A percentile compares a stretch with the other conserved stretches of the same genome.
phyloP scores from a whole-genome alignment of 495 filamentous ascomycete genomes.

The Alectoria sarmentosa region DNA sequence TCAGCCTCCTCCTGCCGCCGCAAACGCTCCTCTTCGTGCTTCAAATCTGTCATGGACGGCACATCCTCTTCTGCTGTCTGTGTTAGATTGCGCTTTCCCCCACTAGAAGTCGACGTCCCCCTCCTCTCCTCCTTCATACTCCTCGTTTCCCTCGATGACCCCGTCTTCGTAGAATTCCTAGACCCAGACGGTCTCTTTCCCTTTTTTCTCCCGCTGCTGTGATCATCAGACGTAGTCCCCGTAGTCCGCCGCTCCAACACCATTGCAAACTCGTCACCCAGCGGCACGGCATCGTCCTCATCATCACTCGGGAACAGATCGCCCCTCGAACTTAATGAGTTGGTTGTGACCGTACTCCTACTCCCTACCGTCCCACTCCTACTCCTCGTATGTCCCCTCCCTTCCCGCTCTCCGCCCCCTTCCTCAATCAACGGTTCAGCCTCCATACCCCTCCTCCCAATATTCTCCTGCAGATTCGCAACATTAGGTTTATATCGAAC shows the following conservation, averaged over 20 bases:
- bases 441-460: slow-evolving; percentile 49
- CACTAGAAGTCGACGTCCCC: slow-evolving; percentile 29
- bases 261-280: slow-evolving; percentile 90
- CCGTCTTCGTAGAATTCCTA: slow-evolving; percentile 48
- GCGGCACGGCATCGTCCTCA: slow-evolving; percentile 81
- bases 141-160: slow-evolving; percentile 43
- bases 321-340: slow-evolving; percentile 84
- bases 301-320: slow-evolving; percentile 91
- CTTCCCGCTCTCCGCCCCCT: slow-evolving; percentile 41
- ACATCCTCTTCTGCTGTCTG: slow-evolving; percentile 27
- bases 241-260: slow-evolving; percentile 61
- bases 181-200: slow-evolving; percentile 52
- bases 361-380: slow-evolving; percentile 79
- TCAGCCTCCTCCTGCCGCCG: slow-evolving; percentile 62
- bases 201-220: slow-evolving; percentile 61
- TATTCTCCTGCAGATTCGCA: slow-evolving; percentile 86
- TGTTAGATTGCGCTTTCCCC: slow-evolving; percentile 19
- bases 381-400: slow-evolving; percentile 46
- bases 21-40: slow-evolving; percentile 66
- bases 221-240: slow-evolving; percentile 56
- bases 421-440: slow-evolving; percentile 64
- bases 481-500: slow-evolving; percentile 84
- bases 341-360: slow-evolving; percentile 73
- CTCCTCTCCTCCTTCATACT: slow-evolving; percentile 33
- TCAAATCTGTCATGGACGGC: slow-evolving; percentile 63